phyloP scores from a whole-genome alignment of 2,329 filamentous ascomycete species.

The Calonectria pseudoturangicola region DNA sequence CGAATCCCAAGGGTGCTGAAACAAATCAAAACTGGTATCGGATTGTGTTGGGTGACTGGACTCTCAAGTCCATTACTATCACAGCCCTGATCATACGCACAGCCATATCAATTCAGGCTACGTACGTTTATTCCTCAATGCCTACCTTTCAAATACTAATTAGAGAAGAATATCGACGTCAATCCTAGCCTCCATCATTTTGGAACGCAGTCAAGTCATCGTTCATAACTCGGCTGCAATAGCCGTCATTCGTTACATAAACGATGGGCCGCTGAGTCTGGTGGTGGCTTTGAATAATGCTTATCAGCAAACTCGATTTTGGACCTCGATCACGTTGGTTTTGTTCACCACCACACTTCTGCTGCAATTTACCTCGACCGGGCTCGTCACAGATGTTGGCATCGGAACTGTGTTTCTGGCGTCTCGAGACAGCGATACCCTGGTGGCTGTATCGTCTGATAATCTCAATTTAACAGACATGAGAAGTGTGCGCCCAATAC shows the following conservation, averaged over 20 bases:
- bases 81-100: slow-evolving; percentile 10
- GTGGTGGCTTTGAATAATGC: slow-evolving; percentile 2
- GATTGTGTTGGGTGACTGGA: slow-evolving; percentile 14
- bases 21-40: slow-evolving; percentile 3
- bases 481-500: slow-evolving; percentile 17
- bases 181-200: slow-evolving; percentile 31
- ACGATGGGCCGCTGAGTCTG: slow-evolving; percentile 26
- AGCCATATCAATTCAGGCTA: slow-evolving; percentile 20
- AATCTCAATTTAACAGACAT: slow-evolving; percentile 21
- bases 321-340: not conserved
- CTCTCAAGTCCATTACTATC: slow-evolving; percentile 25
- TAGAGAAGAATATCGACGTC: slow-evolving; percentile 17
- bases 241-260: slow-evolving; percentile 20
- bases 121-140: not conserved
- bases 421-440: not conserved
- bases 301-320: not conserved
- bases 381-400: slow-evolving; percentile 17
- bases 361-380: slow-evolving; percentile 26
- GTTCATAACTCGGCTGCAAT: slow-evolving; percentile 15
- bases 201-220: slow-evolving; percentile 16
- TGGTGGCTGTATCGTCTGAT: slow-evolving; percentile 6
- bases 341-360: slow-evolving; percentile 16
- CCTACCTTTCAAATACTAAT: not conserved
- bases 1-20: slow-evolving; percentile 1
- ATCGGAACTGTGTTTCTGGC: slow-evolving; percentile 7